Evolutionary conservation across 768 basidiomycete species (phyloP).

Genomic region (Termitomyces sp.): DNA sequence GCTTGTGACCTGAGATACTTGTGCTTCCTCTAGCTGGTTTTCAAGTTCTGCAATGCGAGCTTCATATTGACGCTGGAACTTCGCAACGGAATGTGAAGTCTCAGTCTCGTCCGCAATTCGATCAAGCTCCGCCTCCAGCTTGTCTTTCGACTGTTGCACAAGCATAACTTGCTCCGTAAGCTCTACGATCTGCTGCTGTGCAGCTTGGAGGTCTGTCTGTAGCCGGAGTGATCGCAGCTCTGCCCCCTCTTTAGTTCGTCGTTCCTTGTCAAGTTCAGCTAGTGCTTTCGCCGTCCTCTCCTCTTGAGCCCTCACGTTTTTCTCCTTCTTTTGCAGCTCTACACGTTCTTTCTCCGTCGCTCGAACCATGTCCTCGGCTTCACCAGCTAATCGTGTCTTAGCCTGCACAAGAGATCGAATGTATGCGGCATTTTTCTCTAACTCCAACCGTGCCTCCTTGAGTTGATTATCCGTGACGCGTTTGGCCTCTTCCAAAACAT

Average conservation of each 20-base stretch:
- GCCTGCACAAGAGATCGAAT: constrained; percentile 87
- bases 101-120: constrained; percentile 58
- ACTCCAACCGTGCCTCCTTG: constrained; percentile 70
- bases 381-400: constrained; percentile 63
- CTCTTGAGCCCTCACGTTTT: constrained; percentile 55
- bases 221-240: constrained; percentile 57
- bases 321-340: constrained; percentile 64
- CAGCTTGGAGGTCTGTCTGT: constrained; percentile 53
- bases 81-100: constrained; percentile 45
- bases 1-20: constrained; percentile 41
- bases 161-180: constrained; percentile 45
- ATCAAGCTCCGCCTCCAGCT: constrained; percentile 62
- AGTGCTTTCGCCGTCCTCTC: constrained; percentile 51
- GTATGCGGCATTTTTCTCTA: constrained; percentile 66
- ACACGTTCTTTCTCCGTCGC: constrained; percentile 68
- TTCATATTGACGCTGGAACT: constrained; percentile 61
- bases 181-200: constrained; percentile 51
- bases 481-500: constrained; percentile 95
- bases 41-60: constrained; percentile 57
- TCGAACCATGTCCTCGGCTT: constrained; percentile 76
- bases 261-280: constrained; percentile 61
- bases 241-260: constrained; percentile 55
- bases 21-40: constrained; percentile 51
- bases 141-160: constrained; percentile 57
- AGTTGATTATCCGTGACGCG: constrained; percentile 90